Evolutionary conservation across 208 protist species (phyloP), one percentile per base, ranked within the genome.

Genomic region (Acanthamoeba royreba): DNA sequence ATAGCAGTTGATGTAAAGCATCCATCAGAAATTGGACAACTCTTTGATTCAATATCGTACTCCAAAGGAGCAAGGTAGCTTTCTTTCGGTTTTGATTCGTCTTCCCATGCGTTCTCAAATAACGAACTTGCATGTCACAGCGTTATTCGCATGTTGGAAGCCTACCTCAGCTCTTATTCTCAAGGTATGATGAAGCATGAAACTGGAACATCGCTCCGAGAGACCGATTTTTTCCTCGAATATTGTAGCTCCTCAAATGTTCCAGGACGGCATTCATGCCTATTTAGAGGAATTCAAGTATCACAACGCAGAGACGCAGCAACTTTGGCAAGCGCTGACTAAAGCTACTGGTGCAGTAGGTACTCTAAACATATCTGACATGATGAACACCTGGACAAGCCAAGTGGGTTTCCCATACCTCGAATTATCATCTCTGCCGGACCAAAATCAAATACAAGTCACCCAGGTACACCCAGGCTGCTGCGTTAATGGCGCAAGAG

Each of bases 251-350:
- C 66, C 66, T 22, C 4, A 45, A 4, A 33, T 79, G 38, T 79
- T 79, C 66, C 66, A 79, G 25, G 45, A 79, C 38, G 66, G 66
- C 8, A 79, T 79, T 17, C 66, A 79, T 22, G 66, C 25, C 66
- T 79, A 79, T 45, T 45, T 79, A 22, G 96, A 97, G 42, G 98
- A 97, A 93, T 97, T 98, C 94, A 93, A 93, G 31, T 99, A 98
- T 95, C 91, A 94, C 43, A 99, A 98, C 91, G 98, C 98, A 22
- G 96, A 96, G 86, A 99, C 98, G 52, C 94, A 97, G 72, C 98
- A 99, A 95, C 95, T 99, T 31, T 99, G 98, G 98, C 95, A 97
- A 81, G 97, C 98, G 17, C 89, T 99, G 17, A 96, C 98, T 85
- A 96, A 99, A 87, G 72, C 96, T 0, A 66, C 97, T 35, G 95